Conservation (phyloP, 176 grass and related monocot genomes). For the Eleusine coracana region DNA sequence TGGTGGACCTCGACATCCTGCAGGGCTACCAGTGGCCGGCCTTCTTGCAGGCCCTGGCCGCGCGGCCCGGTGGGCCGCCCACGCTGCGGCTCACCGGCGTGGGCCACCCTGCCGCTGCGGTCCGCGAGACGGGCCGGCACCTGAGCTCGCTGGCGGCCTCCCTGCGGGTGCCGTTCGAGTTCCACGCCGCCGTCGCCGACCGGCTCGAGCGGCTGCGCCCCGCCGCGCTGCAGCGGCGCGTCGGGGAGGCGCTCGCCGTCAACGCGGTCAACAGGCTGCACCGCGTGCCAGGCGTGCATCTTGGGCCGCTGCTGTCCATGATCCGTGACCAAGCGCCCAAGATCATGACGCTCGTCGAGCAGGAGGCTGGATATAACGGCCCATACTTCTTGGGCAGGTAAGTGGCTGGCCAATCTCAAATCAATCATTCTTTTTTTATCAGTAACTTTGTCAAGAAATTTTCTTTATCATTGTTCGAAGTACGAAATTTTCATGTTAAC, state of each 20-base stretch:
- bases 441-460: not conserved
- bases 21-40: conserved; percentile 96
- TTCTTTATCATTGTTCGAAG: no score
- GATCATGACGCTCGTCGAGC: conserved; percentile 84
- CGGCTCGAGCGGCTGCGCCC: conserved; percentile 64
- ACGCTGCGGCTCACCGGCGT: conserved; percentile 78
- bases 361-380: conserved; percentile 85
- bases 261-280: conserved; percentile 81
- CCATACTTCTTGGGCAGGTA: conserved; percentile 70
- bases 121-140: conserved; percentile 69
- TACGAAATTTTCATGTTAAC: no score
- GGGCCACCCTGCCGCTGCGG: conserved; percentile 57
- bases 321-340: conserved; percentile 64
- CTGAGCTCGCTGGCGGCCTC: conserved; percentile 74
- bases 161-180: conserved; percentile 75
- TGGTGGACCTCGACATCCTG: conserved; percentile 88
- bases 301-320: conserved; percentile 59
- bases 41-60: conserved; percentile 72
- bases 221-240: conserved; percentile 60
- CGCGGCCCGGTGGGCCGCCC: conserved; percentile 66
- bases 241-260: conserved; percentile 78
- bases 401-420: not conserved
- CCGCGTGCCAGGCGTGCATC: conserved; percentile 54
- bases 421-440: no score
- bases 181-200: conserved; percentile 72